These are phyloP conservation scores for Suillus hirtellus DNA, from an alignment of 768 basidiomycete genomes.

Conservation along the genomic window DNA sequence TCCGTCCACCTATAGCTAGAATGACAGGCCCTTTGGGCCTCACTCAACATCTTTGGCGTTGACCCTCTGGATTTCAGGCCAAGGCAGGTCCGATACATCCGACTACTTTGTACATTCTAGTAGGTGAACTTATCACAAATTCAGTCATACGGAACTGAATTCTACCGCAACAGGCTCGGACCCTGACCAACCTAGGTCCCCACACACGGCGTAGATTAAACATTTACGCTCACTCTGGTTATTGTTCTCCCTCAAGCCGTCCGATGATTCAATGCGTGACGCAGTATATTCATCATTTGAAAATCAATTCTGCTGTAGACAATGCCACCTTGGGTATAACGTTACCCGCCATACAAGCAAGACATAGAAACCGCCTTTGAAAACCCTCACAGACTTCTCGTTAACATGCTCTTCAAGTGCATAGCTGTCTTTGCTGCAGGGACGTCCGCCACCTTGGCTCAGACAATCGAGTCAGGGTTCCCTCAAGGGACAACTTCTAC, in stretches of 20 bases:
- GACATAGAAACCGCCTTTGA: background rate
- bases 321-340: constrained; percentile 1
- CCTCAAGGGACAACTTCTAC: constrained; percentile 21
- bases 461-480: constrained; percentile 29
- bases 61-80: no score
- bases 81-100: no score
- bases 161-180: background rate
- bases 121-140: no score
- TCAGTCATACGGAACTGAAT: background rate
- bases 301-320: background rate
- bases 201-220: background rate
- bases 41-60: no score
- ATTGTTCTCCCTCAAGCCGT: background rate
- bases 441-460: constrained; percentile 20
- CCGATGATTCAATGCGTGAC: background rate
- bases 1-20: no score
- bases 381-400: background rate
- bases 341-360: background rate
- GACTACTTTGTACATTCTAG: no score
- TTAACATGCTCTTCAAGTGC: constrained; percentile 6
- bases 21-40: no score
- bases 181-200: background rate
- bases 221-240: background rate
- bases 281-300: background rate
- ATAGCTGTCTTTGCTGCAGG: constrained; percentile 13